Conservation (phyloP, 441 rosid genomes). For the Populus hybrid region DNA sequence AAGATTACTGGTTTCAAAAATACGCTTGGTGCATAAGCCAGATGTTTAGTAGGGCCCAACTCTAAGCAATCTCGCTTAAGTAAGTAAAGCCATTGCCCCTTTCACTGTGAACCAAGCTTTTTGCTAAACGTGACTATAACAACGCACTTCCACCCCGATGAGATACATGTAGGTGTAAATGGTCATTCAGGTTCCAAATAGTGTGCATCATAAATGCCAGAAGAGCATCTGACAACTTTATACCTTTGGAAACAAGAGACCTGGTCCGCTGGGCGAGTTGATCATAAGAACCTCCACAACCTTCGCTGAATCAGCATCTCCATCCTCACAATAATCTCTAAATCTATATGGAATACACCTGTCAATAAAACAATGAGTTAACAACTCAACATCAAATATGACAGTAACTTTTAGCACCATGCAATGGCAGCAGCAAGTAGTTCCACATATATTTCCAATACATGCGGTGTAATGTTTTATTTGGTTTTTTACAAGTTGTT, state of each 20-base stretch:
- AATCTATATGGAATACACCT: constrained; percentile 94
- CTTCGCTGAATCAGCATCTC: constrained; percentile 42
- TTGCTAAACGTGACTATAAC: background rate
- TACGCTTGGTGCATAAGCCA: background rate
- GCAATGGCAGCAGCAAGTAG: background rate
- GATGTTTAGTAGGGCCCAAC: background rate
- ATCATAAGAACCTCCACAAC: constrained; percentile 89
- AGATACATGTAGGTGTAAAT: background rate
- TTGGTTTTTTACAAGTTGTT: background rate
- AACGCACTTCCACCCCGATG: background rate
- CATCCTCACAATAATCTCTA: constrained; percentile 40
- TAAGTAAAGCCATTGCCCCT: background rate
- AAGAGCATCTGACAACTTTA: background rate
- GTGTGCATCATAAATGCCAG: background rate
- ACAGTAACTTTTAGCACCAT: background rate
- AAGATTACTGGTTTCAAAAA: background rate
- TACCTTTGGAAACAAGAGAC: constrained; percentile 94
- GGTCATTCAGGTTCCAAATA: background rate
- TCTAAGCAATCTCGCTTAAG: background rate
- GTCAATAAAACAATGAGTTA: constrained; percentile 22
- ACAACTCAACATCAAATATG: background rate
- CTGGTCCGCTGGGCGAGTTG: constrained; percentile 86
- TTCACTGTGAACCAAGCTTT: background rate
- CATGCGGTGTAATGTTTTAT: background rate
- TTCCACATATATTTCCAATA: background rate